Evolutionary conservation across 1,139 yeast genomes (phyloP).

Genomic region (Kurtzmaniella quercitrusa): DNA sequence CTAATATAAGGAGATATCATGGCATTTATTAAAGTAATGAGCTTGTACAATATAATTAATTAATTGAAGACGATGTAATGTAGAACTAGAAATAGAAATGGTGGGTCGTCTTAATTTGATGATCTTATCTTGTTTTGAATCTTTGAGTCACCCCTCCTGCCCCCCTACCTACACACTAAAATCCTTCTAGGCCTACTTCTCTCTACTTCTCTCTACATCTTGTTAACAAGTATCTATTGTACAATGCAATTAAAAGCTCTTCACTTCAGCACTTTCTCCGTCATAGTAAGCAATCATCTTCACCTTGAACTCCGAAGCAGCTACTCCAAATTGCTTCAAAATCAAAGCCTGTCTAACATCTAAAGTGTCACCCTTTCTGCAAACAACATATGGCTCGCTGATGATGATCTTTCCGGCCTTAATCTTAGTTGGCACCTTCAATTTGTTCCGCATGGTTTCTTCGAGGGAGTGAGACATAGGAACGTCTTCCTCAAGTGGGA

Average conservation of each 20-base stretch:
- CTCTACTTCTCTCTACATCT: neutral
- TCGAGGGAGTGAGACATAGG: constrained; percentile 96
- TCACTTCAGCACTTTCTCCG: constrained; percentile 45
- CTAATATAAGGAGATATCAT: constrained; percentile 6
- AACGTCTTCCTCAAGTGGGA: constrained; percentile 86
- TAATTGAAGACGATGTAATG: neutral
- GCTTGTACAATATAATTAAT: neutral
- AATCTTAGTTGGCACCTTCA: constrained; percentile 87
- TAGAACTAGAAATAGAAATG: too few relatives aligned
- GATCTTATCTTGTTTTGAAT: too few relatives aligned
- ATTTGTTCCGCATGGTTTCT: constrained; percentile 81
- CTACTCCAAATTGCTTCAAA: constrained; percentile 92
- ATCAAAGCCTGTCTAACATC: constrained; percentile 91
- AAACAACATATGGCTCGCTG: constrained; percentile 73
- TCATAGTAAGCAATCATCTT: constrained; percentile 73
- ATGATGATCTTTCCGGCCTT: constrained; percentile 83
- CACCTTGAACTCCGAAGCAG: constrained; percentile 87
- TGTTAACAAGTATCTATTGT: neutral
- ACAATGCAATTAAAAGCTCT: constrained; percentile 1
- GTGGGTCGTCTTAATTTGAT: too few relatives aligned
- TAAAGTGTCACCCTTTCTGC: constrained; percentile 72
- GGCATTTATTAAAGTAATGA: neutral
- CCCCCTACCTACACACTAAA: too few relatives aligned
- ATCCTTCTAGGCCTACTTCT: too few relatives aligned
- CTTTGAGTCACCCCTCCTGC: too few relatives aligned